phyloP scores from a whole-genome alignment of 2,329 filamentous ascomycete species.

The Lachnellula occidentalis region DNA sequence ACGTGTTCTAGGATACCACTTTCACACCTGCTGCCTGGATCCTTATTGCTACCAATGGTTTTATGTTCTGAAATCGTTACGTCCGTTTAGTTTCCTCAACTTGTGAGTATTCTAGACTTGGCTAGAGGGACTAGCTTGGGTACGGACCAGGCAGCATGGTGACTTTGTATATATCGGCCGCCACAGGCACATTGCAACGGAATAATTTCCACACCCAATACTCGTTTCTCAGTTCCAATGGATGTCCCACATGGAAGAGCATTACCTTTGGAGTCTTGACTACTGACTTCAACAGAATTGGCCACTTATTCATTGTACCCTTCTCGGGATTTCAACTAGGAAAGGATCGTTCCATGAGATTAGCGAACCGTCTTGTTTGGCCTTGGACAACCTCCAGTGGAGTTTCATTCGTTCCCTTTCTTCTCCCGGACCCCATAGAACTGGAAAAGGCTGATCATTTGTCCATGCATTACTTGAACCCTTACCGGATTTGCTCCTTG shows the following conservation, averaged over 20 bases:
- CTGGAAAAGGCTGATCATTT: too few species aligned
- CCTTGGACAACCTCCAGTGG: background rate
- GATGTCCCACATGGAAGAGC: slow-evolving; percentile 1
- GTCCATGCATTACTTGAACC: too few species aligned
- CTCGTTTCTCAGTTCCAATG: background rate
- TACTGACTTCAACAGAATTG: background rate
- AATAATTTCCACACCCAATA: slow-evolving; percentile 10
- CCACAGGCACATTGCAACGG: slow-evolving; percentile 12
- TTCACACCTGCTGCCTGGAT: slow-evolving; percentile 30
- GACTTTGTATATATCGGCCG: slow-evolving; percentile 21
- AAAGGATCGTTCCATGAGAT: background rate
- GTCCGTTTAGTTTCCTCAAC: slow-evolving; percentile 7
- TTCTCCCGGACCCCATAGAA: background rate
- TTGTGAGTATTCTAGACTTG: slow-evolving; percentile 23
- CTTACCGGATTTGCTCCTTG: too few species aligned
- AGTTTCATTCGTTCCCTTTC: background rate
- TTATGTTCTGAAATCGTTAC: slow-evolving; percentile 11
- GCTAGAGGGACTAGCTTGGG: slow-evolving; percentile 11
- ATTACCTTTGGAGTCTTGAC: background rate
- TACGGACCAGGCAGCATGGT: slow-evolving; percentile 22
- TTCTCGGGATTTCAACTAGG: background rate
- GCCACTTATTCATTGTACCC: background rate
- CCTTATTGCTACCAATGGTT: slow-evolving; percentile 17
- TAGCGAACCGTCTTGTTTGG: background rate
- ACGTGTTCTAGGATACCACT: slow-evolving; percentile 24